A percentile compares a stretch with the other conserved stretches of the same genome.
Evolutionary conservation across 441 rosid genomes (phyloP).

Genomic region (Capsella rubella): DNA sequence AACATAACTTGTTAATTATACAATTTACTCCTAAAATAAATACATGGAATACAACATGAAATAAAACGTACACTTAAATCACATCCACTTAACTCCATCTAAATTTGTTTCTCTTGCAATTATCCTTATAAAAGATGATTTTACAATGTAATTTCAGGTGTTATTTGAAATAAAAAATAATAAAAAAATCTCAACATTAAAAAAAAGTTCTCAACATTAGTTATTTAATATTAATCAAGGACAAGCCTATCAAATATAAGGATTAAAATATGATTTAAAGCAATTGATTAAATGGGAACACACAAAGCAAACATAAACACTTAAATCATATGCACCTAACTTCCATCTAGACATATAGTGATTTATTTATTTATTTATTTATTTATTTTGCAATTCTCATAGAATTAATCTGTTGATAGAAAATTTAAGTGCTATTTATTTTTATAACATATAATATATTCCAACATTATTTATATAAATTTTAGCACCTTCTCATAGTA

Average conservation of each 20-base stretch:
- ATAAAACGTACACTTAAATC: background rate
- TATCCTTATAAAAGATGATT: background rate
- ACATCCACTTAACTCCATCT: background rate
- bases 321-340: background rate
- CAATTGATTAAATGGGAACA: background rate
- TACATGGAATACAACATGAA: background rate
- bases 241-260: background rate
- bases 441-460: too few species aligned
- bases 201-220: background rate
- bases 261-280: background rate
- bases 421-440: too few species aligned
- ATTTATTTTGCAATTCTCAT: background rate
- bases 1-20: background rate
- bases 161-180: too few species aligned
- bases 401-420: too few species aligned
- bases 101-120: background rate
- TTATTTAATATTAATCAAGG: background rate
- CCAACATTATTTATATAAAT: background rate
- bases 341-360: background rate
- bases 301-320: background rate
- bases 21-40: background rate
- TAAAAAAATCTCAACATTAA: background rate
- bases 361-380: too few species aligned
- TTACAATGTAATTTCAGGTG: background rate
- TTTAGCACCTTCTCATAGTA: background rate